These are phyloP conservation scores for Scenedesmus sp. DNA, from an alignment of 163 green algal genomes.

Conservation along the genomic window DNA sequence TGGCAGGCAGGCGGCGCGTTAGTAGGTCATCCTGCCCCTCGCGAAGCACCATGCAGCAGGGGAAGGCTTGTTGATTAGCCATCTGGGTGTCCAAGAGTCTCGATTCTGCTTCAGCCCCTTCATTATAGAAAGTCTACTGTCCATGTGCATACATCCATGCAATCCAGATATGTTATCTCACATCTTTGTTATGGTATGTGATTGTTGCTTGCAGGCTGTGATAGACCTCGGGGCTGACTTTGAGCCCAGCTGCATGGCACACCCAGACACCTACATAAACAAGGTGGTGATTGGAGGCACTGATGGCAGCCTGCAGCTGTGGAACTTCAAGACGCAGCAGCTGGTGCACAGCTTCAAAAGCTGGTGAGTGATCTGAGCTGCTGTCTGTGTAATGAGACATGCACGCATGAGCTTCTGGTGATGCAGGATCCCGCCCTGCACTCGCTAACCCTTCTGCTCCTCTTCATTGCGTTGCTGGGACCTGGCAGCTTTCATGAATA, in stretches of 20 bases:
- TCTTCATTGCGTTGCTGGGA: background rate
- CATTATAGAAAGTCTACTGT: no score
- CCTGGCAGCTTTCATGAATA: no score
- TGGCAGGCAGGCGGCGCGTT: background rate
- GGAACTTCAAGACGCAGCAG: slow-evolving; percentile 86
- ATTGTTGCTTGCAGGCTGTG: slow-evolving; percentile 38
- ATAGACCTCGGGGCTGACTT: slow-evolving; percentile 78
- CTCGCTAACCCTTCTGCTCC: background rate
- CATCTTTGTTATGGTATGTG: no score
- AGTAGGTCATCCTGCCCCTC: no score
- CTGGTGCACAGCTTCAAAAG: slow-evolving; percentile 82
- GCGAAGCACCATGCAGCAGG: no score
- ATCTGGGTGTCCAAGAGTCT: no score
- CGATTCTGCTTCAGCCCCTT: no score
- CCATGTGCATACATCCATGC: no score
- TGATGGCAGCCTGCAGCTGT: slow-evolving; percentile 89
- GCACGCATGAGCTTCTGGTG: background rate
- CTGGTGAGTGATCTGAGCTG: slow-evolving; percentile 54
- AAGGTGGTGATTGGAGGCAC: slow-evolving; percentile 89
- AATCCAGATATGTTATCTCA: no score
- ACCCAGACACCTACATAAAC: slow-evolving; percentile 99
- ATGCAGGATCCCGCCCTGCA: background rate
- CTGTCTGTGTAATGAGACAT: no score
- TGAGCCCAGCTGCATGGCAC: slow-evolving; percentile 86
- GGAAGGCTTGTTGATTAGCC: no score